Percentiles rank a stretch among this genome's conserved stretches.
These are phyloP conservation scores for Sarocladium brachiariae DNA, from an alignment of 2,329 filamentous ascomycete species.

Conservation along the genomic window DNA sequence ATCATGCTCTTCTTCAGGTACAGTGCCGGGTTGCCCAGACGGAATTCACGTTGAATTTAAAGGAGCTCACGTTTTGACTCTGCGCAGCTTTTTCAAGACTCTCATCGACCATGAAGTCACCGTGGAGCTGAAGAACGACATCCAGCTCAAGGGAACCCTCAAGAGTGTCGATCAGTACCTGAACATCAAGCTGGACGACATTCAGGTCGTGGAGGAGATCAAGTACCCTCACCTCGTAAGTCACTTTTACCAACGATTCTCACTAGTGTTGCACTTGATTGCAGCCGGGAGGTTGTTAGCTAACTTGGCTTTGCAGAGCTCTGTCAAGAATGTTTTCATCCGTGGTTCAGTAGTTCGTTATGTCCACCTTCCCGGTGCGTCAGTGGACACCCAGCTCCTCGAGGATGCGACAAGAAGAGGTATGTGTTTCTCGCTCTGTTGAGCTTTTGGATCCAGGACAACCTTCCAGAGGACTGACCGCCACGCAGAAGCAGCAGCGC, in stretches of 20 bases:
- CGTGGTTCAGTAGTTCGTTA: slow-evolving; percentile 89
- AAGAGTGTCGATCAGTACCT: slow-evolving; percentile 99
- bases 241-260: slow-evolving; percentile 7
- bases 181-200: slow-evolving; percentile 98
- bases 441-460: slow-evolving; percentile 15
- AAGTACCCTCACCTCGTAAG: slow-evolving; percentile 87
- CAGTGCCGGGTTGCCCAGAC: too few species aligned
- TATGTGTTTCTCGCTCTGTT: too few species aligned
- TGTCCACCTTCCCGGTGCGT: slow-evolving; percentile 74
- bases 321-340: slow-evolving; percentile 95
- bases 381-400: slow-evolving; percentile 78
- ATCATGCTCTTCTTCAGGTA: slow-evolving; percentile 15
- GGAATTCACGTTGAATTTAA: too few species aligned
- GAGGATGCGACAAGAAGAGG: slow-evolving; percentile 89
- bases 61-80: too few species aligned
- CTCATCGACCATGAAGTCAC: slow-evolving; percentile 96
- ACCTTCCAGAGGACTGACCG: background rate
- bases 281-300: background rate
- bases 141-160: slow-evolving; percentile 88
- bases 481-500: slow-evolving; percentile 46
- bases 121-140: slow-evolving; percentile 98
- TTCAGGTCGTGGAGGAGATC: slow-evolving; percentile 83
- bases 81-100: slow-evolving; percentile 90
- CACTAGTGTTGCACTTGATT: background rate
- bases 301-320: slow-evolving; percentile 38